Conservation (phyloP, 2,329 filamentous ascomycete genomes). For the Fusarium anthophilum region DNA sequence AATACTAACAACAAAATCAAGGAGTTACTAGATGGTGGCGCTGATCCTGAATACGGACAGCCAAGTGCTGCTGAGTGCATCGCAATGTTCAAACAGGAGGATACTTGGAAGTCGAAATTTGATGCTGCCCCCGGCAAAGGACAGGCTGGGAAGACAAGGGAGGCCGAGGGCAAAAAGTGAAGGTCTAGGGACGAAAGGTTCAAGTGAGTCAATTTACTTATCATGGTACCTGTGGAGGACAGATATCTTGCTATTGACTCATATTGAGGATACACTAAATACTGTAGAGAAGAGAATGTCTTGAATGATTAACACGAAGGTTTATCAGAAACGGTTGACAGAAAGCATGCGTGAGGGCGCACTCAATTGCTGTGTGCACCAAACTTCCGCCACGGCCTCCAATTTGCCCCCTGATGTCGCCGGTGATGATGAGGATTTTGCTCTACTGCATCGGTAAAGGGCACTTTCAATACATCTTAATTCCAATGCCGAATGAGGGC, state of each 20-base stretch:
- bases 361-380: not conserved
- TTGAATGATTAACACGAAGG: not conserved
- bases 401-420: not conserved
- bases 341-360: not conserved
- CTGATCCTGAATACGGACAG: slow-evolving; percentile 62
- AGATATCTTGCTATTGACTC: not conserved
- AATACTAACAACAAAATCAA: slow-evolving; percentile 28
- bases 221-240: not conserved
- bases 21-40: slow-evolving; percentile 61
- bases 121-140: slow-evolving; percentile 59
- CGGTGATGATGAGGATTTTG: not conserved
- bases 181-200: not conserved
- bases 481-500: not conserved
- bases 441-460: not conserved
- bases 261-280: not conserved
- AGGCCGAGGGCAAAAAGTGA: not conserved
- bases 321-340: not conserved
- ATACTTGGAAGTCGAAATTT: slow-evolving; percentile 60
- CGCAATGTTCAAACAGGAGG: slow-evolving; percentile 62
- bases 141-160: slow-evolving; percentile 19
- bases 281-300: not conserved
- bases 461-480: not conserved
- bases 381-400: not conserved
- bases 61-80: slow-evolving; percentile 61
- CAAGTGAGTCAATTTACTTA: not conserved